Conservation (phyloP, 202 grass and related monocot genomes). For the Digitaria exilis region DNA sequence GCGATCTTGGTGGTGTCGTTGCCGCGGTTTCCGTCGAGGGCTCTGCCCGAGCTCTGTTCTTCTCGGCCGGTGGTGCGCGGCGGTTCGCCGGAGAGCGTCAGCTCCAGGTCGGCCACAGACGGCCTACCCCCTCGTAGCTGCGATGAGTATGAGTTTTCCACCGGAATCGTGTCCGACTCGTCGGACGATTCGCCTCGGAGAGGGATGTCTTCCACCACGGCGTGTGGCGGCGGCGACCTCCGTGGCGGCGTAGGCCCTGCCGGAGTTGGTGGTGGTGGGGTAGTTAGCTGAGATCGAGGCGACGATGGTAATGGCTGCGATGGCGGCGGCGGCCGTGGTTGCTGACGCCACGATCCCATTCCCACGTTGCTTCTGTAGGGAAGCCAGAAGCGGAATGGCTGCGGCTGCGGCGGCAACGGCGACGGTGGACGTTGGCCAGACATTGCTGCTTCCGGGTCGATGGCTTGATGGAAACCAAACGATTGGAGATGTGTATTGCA, state of each 20-base stretch:
- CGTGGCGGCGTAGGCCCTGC: neutral
- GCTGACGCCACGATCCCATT: conserved; percentile 28
- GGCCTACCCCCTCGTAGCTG: neutral
- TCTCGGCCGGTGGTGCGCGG: neutral
- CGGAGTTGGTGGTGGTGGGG: neutral
- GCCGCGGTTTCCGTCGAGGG: neutral
- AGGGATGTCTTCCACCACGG: conserved; percentile 32
- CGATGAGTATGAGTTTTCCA: conserved; percentile 11
- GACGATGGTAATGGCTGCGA: neutral
- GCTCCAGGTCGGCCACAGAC: conserved; percentile 36
- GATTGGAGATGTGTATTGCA: neutral
- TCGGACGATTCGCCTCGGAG: conserved; percentile 28
- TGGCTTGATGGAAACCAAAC: neutral
- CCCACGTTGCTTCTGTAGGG: conserved; percentile 43
- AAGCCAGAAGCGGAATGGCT: conserved; percentile 67
- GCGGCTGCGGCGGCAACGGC: conserved; percentile 23
- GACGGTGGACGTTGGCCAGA: conserved; percentile 29
- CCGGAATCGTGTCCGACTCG: conserved; percentile 26
- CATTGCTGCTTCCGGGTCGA: conserved; percentile 26
- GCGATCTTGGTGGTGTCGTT: conserved; percentile 53
- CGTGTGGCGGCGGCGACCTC: too few relatives aligned
- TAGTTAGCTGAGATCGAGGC: neutral
- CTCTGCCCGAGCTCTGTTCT: conserved; percentile 1
- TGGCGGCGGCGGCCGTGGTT: conserved; percentile 25
- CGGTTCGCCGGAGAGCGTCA: conserved; percentile 39